Percentiles rank a stretch among this genome's conserved stretches.
Conservation (phyloP, 78 protist species). For the Planoprotostelium fungivorum region DNA sequence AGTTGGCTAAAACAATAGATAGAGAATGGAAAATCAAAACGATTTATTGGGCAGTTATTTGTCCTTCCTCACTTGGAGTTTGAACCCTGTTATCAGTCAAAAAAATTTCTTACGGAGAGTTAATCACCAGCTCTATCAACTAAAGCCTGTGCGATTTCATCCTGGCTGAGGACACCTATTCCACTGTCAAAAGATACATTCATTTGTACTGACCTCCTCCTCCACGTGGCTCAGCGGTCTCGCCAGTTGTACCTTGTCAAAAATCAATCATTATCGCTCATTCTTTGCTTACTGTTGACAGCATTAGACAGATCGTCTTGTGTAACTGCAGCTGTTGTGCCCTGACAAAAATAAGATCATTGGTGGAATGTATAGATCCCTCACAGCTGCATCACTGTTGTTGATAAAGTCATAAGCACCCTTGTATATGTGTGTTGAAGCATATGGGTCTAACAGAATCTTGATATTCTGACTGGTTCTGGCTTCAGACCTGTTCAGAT, state of each 20-base stretch:
- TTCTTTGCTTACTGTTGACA: neutral
- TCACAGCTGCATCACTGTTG: neutral
- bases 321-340: neutral
- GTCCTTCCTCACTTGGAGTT: no score
- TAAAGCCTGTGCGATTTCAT: neutral
- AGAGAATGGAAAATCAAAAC: no score
- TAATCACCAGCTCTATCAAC: neutral
- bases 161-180: neutral
- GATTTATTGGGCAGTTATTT: no score
- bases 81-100: no score
- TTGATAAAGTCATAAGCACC: neutral
- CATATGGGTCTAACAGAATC: neutral
- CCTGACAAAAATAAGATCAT: neutral
- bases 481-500: neutral
- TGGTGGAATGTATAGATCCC: neutral
- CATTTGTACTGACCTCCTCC: neutral
- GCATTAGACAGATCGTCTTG: neutral
- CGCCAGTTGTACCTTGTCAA: neutral
- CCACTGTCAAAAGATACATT: neutral
- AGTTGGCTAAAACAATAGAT: no score
- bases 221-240: neutral
- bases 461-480: neutral
- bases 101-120: no score
- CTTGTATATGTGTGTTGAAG: neutral
- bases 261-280: neutral